Evolutionary conservation across 208 protist genomes (phyloP), one percentile per base, ranked within the genome.

Genomic region (Angomonas deanei): DNA sequence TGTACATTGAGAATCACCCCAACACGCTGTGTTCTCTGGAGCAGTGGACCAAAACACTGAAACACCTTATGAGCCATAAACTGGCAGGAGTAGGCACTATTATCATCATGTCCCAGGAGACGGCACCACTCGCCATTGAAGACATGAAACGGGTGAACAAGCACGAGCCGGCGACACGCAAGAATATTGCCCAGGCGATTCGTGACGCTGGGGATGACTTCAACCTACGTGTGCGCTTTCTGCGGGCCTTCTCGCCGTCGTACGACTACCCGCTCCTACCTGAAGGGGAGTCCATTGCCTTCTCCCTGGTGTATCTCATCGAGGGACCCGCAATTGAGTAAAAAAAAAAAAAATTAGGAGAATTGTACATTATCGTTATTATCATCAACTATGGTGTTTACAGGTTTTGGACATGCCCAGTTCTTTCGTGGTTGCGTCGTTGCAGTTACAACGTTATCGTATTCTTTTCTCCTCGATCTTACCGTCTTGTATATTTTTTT

Each of bases 1-100:
- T 93, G 33, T 92, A 78, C 48, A 61, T 96, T 1, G 84, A 93
- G 66, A 78, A 82, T 61, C 78, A 88, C 52, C 61, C 75, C 6
- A 23, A 65, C 26, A 70, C 57, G 6, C 70, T 95, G 15, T 74
- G 70, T 28, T 79, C 81, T 1, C 48, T 31, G 24, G 38, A 66
- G 53, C 85, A 95, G 70, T 95, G 89, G 86, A 42, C 46, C 19
- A 21, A 58, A 0, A 63, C 82, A 10, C 50, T 95, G 24, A 34
- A 38, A 23, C 55, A 56, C 2, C 61, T 91, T 4, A 63, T 86
- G 24, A 52, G 39, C 13, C 61, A 80, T 4, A 70, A 75, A n/a
- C 64, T 88, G 3, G 78, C 85, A 26, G 77, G 81, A 11, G 65
- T 78, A 0, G 80, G 88, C 3, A 86, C 80, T 13, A 76, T 90